Evolutionary conservation across 768 basidiomycete genomes (phyloP), one percentile per base, ranked within the genome.

Genomic region (Lentinula boryana): DNA sequence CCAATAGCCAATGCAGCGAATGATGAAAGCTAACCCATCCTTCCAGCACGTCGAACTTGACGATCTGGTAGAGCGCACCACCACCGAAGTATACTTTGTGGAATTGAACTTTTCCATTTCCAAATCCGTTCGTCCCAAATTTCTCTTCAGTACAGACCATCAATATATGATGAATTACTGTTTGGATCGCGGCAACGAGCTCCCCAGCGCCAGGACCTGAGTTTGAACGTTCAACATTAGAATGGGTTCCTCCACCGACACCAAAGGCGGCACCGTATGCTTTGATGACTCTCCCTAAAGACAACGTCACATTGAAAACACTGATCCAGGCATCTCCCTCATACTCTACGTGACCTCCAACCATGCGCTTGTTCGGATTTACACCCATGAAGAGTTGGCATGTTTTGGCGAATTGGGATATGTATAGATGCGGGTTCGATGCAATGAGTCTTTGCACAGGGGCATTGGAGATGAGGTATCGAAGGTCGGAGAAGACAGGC

Each of bases 301-400:
- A 95, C 9, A 96, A 83, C 5, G 94, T 95, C 23, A 98, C 89
- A 66, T 95, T 95, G 74, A 98, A 98, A 13, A 97, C 93, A 66
- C 88, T 91, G 63, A 97, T 93, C 96, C 95, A 97, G 18, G 89
- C 89, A 65, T 99, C 97, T 33, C 90, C 89, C 75, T 99, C 97
- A 75, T 91, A 99, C 72, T 98, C 96, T 66, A 99, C 85, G 66
- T 98, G 97, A 56, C 78, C 88, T 32, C 83, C 81, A 5, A 80
- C 84, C 18, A 89, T 93, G 16, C 96, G 84, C 66, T 87, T 86
- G 72, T 95, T 94, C 2, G 95, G 88, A 68, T 96, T 95, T 68
- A 98, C 82, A 64, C 91, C 93, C 84, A 93, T 91, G 78, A 98
- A 99, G 48, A 98, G 76, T 64, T 88, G 84, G 72, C 95, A 89